phyloP scores from a whole-genome alignment of 2,329 filamentous ascomycete genomes.

The Camillea tinctor region DNA sequence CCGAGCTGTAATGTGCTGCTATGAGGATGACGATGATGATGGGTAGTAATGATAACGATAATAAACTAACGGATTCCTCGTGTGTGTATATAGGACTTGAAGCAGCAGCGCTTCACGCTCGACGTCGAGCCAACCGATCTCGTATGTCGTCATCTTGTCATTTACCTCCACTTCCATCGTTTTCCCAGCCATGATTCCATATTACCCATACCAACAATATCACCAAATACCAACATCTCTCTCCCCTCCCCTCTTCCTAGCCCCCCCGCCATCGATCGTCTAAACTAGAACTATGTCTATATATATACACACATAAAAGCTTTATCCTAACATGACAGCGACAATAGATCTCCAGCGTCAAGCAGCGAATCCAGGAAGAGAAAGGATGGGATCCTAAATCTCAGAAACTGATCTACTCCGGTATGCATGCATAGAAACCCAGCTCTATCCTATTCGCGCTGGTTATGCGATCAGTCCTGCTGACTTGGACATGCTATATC shows the following conservation, averaged over 20 bases:
- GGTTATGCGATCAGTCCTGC: slow-evolving; percentile 8
- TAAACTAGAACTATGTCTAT: slow-evolving; percentile 7
- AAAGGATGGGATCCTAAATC: slow-evolving; percentile 91
- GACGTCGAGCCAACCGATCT: slow-evolving; percentile 91
- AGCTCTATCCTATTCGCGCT: background rate
- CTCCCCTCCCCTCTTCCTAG: background rate
- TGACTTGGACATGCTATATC: slow-evolving; percentile 28
- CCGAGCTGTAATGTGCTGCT: no score
- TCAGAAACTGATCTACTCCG: slow-evolving; percentile 98
- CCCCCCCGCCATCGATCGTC: slow-evolving; percentile 6
- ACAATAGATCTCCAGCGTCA: slow-evolving; percentile 77
- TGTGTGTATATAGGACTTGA: slow-evolving; percentile 77
- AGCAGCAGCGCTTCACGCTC: slow-evolving; percentile 97
- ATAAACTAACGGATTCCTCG: background rate
- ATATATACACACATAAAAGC: no score
- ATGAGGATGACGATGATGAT: no score
- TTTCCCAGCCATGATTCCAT: slow-evolving; percentile 5
- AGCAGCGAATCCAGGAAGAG: slow-evolving; percentile 86
- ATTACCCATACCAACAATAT: slow-evolving; percentile 1
- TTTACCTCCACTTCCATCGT: slow-evolving; percentile 16
- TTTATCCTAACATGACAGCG: slow-evolving; percentile 21
- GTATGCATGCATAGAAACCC: slow-evolving; percentile 49
- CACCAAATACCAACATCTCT: slow-evolving; percentile 2
- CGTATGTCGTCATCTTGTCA: slow-evolving; percentile 56
- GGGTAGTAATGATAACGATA: background rate